Evolutionary conservation across 352 stramenopile species (phyloP).

Genomic region (Hyaloperonospora arabidopsidis): DNA sequence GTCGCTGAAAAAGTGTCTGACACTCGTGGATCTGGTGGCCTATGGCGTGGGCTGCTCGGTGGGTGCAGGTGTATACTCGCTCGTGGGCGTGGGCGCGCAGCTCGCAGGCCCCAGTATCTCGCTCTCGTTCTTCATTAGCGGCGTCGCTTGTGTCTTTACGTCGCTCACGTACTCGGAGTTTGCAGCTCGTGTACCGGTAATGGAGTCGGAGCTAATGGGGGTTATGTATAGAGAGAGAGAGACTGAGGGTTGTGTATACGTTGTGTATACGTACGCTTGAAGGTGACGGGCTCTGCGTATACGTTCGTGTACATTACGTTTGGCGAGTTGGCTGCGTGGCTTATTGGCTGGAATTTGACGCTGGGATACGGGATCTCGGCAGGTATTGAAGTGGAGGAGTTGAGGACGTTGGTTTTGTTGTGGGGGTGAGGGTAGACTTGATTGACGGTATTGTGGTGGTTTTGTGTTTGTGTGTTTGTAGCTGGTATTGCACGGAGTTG

Average conservation of each 20-base stretch:
- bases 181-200: conserved; percentile 70
- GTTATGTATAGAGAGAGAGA: no score
- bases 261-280: conserved; percentile 5
- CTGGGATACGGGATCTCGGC: conserved; percentile 90
- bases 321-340: conserved; percentile 81
- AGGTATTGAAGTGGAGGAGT: conserved; percentile 19
- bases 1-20: conserved; percentile 60
- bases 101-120: conserved; percentile 83
- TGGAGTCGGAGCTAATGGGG: neutral
- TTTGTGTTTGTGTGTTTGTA: conserved; percentile 12
- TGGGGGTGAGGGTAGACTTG: no score
- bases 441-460: no score
- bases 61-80: conserved; percentile 89
- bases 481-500: conserved; percentile 87
- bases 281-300: conserved; percentile 86
- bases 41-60: conserved; percentile 89
- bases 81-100: conserved; percentile 79
- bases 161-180: conserved; percentile 90
- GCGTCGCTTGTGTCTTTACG: conserved; percentile 85
- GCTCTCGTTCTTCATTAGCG: conserved; percentile 87
- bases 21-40: conserved; percentile 66
- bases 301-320: conserved; percentile 87
- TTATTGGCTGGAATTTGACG: conserved; percentile 90
- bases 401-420: no score
- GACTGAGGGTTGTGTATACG: neutral